These are phyloP conservation scores for Leccinum uliginosum DNA, from an alignment of 768 basidiomycete species.

Conservation along the genomic window DNA sequence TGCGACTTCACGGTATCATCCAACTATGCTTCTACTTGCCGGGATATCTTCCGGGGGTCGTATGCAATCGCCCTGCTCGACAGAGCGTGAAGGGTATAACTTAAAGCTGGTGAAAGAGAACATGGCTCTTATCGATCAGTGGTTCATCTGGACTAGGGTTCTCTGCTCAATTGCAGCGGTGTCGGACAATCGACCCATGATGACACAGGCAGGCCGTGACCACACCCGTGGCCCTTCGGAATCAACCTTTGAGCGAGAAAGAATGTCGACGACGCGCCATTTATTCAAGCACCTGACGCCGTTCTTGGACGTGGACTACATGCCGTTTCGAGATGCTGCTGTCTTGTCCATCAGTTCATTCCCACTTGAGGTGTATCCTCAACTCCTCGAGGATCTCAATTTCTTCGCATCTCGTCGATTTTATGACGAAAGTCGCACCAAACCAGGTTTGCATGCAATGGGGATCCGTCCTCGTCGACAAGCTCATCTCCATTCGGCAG, in stretches of 20 bases:
- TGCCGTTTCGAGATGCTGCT: conserved; percentile 78
- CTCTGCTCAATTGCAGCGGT: conserved; percentile 76
- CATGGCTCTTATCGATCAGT: conserved; percentile 62
- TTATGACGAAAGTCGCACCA: conserved; percentile 61
- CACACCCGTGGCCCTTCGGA: conserved; percentile 71
- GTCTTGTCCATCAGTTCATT: conserved; percentile 88
- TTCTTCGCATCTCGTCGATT: conserved; percentile 77
- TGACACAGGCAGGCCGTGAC: conserved; percentile 55
- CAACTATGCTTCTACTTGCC: conserved; percentile 66
- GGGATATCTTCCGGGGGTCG: conserved; percentile 55
- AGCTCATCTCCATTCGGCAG: conserved; percentile 77
- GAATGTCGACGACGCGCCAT: conserved; percentile 73
- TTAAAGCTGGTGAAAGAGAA: conserved; percentile 55
- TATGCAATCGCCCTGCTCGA: conserved; percentile 35
- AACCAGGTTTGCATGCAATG: conserved; percentile 39
- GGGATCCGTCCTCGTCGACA: conserved; percentile 63
- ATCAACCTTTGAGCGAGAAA: conserved; percentile 72
- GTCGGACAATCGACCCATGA: conserved; percentile 54
- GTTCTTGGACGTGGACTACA: conserved; percentile 83
- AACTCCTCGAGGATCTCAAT: conserved; percentile 80
- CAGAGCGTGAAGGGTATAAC: conserved; percentile 52
- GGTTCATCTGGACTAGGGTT: conserved; percentile 80
- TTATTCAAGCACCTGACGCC: conserved; percentile 83
- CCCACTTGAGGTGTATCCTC: conserved; percentile 69
- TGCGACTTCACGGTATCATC: conserved; percentile 66